Evolutionary conservation across 2,329 filamentous ascomycete species (phyloP).

Genomic region (Lasiodiplodia citricola): DNA sequence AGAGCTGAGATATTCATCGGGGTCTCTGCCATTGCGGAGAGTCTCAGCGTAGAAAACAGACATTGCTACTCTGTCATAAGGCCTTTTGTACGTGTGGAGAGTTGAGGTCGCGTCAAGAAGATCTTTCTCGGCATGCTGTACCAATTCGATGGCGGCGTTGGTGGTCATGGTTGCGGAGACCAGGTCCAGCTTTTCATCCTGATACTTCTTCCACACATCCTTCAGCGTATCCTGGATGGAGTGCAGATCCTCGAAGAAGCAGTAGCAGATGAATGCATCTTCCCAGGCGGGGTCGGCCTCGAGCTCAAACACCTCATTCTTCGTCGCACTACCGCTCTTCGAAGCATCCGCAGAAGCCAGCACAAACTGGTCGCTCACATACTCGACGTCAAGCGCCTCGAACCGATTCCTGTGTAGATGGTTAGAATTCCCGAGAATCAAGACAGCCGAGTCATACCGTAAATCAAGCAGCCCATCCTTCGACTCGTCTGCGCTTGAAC

Average conservation of each 20-base stretch:
- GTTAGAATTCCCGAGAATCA: neutral
- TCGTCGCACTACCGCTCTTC: neutral
- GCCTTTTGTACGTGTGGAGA: neutral
- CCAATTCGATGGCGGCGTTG: neutral
- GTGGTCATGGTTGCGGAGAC: neutral
- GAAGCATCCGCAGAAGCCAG: neutral
- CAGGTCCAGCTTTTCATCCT: neutral
- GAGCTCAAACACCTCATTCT: neutral
- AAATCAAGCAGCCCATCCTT: neutral
- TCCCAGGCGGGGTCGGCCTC: slow-evolving; percentile 1
- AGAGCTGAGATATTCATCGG: neutral
- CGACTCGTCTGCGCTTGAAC: neutral
- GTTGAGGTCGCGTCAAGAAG: neutral
- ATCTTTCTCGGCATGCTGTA: neutral
- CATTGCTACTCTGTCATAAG: neutral
- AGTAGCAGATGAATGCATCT: slow-evolving; percentile 1
- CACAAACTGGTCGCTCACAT: neutral
- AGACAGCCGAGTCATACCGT: neutral
- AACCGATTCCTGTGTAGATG: neutral
- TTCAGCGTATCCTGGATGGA: slow-evolving; percentile 1
- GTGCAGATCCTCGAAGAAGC: slow-evolving; percentile 5
- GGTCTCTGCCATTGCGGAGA: slow-evolving; percentile 1
- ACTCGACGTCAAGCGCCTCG: neutral
- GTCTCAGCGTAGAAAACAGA: slow-evolving; percentile 2
- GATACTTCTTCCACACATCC: neutral